Conservation (phyloP, 1,284 basidiomycete species). For the Paramarasmius palmivorus region DNA sequence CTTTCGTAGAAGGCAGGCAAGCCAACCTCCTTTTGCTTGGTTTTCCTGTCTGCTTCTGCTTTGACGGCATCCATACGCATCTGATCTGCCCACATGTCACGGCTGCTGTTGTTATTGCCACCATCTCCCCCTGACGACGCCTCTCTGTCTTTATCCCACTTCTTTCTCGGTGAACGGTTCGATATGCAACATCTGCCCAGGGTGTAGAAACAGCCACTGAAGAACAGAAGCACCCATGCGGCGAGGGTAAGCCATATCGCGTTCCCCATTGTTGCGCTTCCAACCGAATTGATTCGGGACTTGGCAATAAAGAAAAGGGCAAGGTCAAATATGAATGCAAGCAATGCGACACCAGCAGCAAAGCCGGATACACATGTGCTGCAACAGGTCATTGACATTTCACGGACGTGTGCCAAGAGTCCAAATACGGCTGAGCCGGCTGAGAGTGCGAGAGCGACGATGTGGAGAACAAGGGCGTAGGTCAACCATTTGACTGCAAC, state of each 20-base stretch:
- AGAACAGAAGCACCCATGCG: constrained; percentile 80
- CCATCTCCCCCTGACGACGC: constrained; percentile 22
- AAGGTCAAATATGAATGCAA: constrained; percentile 87
- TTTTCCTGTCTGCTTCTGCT: constrained; percentile 79
- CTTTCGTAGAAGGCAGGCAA: constrained; percentile 75
- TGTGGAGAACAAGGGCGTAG: constrained; percentile 85
- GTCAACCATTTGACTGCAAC: constrained; percentile 88
- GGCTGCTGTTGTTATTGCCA: constrained; percentile 25
- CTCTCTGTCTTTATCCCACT: constrained; percentile 32
- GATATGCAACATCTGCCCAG: constrained; percentile 79
- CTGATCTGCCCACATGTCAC: constrained; percentile 50
- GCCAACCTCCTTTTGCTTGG: constrained; percentile 66
- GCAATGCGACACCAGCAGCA: constrained; percentile 69
- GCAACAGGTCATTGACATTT: constrained; percentile 83
- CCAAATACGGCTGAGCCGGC: constrained; percentile 77
- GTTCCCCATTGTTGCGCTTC: constrained; percentile 73
- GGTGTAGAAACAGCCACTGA: constrained; percentile 84
- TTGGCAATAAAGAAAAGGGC: constrained; percentile 85
- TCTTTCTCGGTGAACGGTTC: constrained; percentile 48
- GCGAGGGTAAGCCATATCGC: constrained; percentile 86
- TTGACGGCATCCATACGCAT: constrained; percentile 80
- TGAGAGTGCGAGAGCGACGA: constrained; percentile 75
- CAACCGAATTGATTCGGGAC: constrained; percentile 73
- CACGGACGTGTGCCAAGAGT: constrained; percentile 81
- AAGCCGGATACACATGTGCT: constrained; percentile 82